Percentiles rank a stretch among this genome's conserved stretches.
These are phyloP conservation scores for Solanum paucissectum DNA, from an alignment of 257 asterid species.

Conservation along the genomic window DNA sequence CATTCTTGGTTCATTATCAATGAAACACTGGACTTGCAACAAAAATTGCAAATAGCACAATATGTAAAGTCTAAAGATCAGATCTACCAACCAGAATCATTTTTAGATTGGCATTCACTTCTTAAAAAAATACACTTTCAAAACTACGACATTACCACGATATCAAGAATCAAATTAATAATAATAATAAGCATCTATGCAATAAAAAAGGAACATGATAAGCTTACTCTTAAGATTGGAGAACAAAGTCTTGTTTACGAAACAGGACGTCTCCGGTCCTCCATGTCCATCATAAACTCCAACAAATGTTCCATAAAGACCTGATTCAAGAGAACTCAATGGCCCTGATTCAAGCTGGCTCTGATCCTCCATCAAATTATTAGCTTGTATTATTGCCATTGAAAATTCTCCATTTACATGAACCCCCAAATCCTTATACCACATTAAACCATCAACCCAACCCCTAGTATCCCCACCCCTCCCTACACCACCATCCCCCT, in stretches of 20 bases:
- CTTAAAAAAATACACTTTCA: background rate
- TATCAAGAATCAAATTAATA: background rate
- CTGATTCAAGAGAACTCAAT: conserved; percentile 52
- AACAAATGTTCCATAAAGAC: conserved; percentile 75
- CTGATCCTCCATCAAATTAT: conserved; percentile 83
- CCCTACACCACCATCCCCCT: conserved; percentile 41
- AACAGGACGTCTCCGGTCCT: conserved; percentile 89
- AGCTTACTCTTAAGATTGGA: conserved; percentile 71
- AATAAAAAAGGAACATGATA: conserved; percentile 2
- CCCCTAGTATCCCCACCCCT: conserved; percentile 49
- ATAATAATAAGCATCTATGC: background rate
- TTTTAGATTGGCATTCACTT: background rate
- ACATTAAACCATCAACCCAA: conserved; percentile 60
- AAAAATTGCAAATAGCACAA: background rate
- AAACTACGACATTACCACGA: background rate
- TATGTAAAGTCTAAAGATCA: background rate
- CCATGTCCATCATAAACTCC: conserved; percentile 99
- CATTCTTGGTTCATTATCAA: background rate
- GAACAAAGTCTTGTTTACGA: conserved; percentile 55
- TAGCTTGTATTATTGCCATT: conserved; percentile 91
- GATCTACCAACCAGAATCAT: background rate
- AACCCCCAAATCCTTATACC: conserved; percentile 80
- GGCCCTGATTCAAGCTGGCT: conserved; percentile 88
- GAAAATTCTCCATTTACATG: conserved; percentile 78
- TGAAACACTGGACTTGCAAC: background rate